Evolutionary conservation across 192 early-diverging fungal species (phyloP).

Genomic region (Podila minutissima): DNA sequence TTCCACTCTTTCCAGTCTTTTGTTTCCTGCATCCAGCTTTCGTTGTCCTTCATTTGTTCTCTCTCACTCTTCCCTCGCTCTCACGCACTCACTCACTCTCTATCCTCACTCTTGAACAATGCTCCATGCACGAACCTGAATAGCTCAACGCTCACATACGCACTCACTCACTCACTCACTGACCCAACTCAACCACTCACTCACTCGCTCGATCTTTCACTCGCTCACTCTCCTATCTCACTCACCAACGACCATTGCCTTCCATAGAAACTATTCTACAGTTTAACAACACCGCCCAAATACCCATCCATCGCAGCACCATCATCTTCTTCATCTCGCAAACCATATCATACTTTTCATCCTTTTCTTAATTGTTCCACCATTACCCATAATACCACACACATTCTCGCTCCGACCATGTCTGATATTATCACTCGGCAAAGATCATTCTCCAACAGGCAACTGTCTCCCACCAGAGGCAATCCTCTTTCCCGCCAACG

Average conservation of each 20-base stretch:
- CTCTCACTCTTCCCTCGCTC: neutral
- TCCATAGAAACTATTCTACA: too few species aligned
- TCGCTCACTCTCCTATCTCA: conserved; percentile 1
- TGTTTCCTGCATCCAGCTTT: neutral
- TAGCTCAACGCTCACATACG: neutral
- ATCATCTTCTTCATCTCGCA: neutral
- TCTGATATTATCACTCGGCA: conserved; percentile 7
- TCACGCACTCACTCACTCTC: neutral
- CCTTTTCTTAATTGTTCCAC: neutral
- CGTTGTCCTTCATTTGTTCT: neutral
- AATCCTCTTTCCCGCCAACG: conserved; percentile 19
- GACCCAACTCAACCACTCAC: neutral
- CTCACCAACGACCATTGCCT: neutral
- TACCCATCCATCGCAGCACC: neutral
- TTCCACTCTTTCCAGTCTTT: neutral
- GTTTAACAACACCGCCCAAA: too few species aligned
- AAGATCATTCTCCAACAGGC: conserved; percentile 6
- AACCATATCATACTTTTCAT: neutral
- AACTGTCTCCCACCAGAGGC: neutral
- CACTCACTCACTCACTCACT: neutral
- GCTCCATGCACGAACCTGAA: neutral
- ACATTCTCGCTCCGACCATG: neutral
- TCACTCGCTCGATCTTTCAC: neutral
- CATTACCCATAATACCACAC: neutral
- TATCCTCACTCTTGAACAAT: neutral